These are phyloP conservation scores for Suillus hirtellus DNA, from an alignment of 768 basidiomycete genomes.

Conservation along the genomic window DNA sequence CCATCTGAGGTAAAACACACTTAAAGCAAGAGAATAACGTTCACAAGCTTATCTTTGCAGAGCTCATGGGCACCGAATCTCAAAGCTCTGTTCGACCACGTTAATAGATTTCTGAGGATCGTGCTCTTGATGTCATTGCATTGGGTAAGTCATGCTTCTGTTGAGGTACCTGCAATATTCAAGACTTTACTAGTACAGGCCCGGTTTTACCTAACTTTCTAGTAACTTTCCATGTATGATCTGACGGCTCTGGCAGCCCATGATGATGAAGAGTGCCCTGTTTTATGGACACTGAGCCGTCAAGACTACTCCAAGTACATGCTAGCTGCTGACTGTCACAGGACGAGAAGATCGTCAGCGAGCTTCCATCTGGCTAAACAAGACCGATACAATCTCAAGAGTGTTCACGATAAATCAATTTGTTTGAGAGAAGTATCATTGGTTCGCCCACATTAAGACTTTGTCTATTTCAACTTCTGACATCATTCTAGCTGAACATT, in stretches of 20 bases:
- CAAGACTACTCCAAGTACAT: slow-evolving; percentile 66
- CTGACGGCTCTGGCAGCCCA: slow-evolving; percentile 71
- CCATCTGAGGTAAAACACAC: slow-evolving; percentile 40
- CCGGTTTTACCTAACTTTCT: slow-evolving; percentile 93
- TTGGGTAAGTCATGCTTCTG: slow-evolving; percentile 46
- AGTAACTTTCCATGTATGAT: slow-evolving; percentile 94
- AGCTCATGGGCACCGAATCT: slow-evolving; percentile 82
- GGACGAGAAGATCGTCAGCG: slow-evolving; percentile 57
- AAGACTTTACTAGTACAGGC: slow-evolving; percentile 44
- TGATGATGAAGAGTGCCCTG: slow-evolving; percentile 76
- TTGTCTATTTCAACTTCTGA: neutral
- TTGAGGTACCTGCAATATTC: slow-evolving; percentile 14
- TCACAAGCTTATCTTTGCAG: slow-evolving; percentile 34
- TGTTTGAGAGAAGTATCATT: slow-evolving; percentile 73
- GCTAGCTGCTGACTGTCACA: slow-evolving; percentile 67
- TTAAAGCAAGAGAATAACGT: slow-evolving; percentile 1
- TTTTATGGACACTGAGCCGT: slow-evolving; percentile 59
- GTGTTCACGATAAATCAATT: slow-evolving; percentile 79
- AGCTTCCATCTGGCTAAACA: slow-evolving; percentile 58
- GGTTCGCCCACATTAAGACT: slow-evolving; percentile 68
- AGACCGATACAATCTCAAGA: slow-evolving; percentile 62
- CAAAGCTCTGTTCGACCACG: slow-evolving; percentile 69
- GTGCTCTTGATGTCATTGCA: slow-evolving; percentile 60
- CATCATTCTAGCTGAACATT: slow-evolving; percentile 30
- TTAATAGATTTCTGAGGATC: slow-evolving; percentile 71